Conservation (phyloP, 352 stramenopile species). For the Elongisporangium senticosum region DNA sequence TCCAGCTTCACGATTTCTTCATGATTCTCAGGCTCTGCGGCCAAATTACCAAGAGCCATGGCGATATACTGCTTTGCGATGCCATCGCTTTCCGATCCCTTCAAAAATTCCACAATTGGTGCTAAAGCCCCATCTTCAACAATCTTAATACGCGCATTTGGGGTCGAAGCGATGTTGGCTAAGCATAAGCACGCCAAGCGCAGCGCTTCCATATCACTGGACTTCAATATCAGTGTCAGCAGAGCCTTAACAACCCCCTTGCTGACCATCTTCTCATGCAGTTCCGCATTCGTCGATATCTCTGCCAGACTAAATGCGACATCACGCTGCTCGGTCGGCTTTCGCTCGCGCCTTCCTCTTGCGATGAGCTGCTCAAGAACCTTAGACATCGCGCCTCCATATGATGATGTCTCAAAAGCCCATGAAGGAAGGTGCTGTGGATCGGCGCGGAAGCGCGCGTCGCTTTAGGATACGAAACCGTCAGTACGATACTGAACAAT, state of each 20-base stretch:
- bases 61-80: slow-evolving; percentile 94
- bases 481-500: background rate
- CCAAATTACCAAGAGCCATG: slow-evolving; percentile 95
- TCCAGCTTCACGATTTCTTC: slow-evolving; percentile 92
- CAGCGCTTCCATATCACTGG: slow-evolving; percentile 90
- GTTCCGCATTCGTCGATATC: slow-evolving; percentile 91
- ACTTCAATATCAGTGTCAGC: slow-evolving; percentile 87
- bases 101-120: slow-evolving; percentile 88
- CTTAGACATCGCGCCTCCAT: slow-evolving; percentile 67
- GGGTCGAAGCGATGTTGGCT: slow-evolving; percentile 91
- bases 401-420: background rate
- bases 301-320: slow-evolving; percentile 95
- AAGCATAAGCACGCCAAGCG: slow-evolving; percentile 92
- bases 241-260: slow-evolving; percentile 94
- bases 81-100: slow-evolving; percentile 80
- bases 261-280: slow-evolving; percentile 92
- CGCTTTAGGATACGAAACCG: background rate
- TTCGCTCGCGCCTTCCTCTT: slow-evolving; percentile 90
- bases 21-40: slow-evolving; percentile 92
- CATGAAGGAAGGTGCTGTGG: background rate
- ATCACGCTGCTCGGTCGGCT: slow-evolving; percentile 93
- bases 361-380: slow-evolving; percentile 95
- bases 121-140: slow-evolving; percentile 91
- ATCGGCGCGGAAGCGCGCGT: background rate
- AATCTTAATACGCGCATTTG: slow-evolving; percentile 85